Evolutionary conservation across 345 rosid species (phyloP).

Genomic region (Corymbia maculata): DNA sequence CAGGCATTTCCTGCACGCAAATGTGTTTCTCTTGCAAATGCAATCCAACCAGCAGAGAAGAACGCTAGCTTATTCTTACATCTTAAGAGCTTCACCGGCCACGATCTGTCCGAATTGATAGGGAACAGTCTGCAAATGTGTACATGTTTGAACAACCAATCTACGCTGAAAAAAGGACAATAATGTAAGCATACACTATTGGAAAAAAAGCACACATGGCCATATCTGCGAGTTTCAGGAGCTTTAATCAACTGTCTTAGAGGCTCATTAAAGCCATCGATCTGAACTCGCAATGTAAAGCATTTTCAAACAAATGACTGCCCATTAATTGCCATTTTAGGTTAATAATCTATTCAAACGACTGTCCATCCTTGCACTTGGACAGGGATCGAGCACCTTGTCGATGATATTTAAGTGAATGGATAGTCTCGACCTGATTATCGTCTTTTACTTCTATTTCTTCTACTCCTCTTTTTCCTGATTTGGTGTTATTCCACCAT

Average conservation of each 20-base stretch:
- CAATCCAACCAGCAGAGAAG: background rate
- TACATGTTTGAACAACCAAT: background rate
- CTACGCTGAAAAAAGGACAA: background rate
- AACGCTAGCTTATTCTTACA: background rate
- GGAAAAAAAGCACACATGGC: background rate
- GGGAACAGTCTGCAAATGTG: background rate
- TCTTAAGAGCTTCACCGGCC: background rate
- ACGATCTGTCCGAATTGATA: background rate
- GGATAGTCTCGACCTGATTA: background rate
- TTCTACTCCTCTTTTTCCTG: background rate
- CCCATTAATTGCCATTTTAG: background rate
- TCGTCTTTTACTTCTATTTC: background rate
- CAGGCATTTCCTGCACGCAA: background rate
- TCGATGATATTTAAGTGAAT: background rate
- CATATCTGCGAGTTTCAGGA: background rate
- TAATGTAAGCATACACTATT: background rate
- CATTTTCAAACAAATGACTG: background rate
- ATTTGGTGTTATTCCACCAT: background rate
- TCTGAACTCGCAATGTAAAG: background rate
- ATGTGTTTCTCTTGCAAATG: background rate
- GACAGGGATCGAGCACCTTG: background rate
- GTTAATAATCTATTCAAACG: background rate
- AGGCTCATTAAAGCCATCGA: background rate
- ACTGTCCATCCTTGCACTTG: background rate
- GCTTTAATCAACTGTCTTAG: rapidly evolving